Evolutionary conservation across 768 basidiomycete genomes (phyloP).

Genomic region (Boletus reticuloceps): DNA sequence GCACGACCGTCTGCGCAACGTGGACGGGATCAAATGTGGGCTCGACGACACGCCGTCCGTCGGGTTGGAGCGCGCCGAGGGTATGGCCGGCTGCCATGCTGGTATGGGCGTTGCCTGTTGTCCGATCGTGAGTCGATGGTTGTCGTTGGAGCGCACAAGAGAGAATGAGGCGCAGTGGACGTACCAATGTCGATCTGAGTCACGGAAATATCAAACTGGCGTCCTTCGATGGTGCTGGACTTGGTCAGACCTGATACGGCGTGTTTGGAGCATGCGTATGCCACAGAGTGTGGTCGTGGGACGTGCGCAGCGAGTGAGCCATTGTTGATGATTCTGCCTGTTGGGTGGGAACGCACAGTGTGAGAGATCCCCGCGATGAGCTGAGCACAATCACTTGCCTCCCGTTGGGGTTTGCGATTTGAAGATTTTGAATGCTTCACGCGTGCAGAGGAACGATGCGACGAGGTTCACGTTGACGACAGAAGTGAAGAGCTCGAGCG

Average conservation of each 20-base stretch:
- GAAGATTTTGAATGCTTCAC: conserved; percentile 72
- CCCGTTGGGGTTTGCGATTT: conserved; percentile 71
- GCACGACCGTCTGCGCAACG: conserved; percentile 68
- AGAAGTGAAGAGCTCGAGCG: conserved; percentile 58
- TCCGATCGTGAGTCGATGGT: background rate
- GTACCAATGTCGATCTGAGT: conserved; percentile 83
- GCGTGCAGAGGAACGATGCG: conserved; percentile 73
- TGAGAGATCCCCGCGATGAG: background rate
- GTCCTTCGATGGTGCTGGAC: conserved; percentile 72
- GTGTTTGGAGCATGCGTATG: conserved; percentile 82
- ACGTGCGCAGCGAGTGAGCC: conserved; percentile 73
- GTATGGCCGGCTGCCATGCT: conserved; percentile 47
- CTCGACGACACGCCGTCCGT: conserved; percentile 58
- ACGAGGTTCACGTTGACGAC: conserved; percentile 72
- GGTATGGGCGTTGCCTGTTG: conserved; percentile 68
- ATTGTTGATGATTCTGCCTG: conserved; percentile 82
- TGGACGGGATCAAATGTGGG: conserved; percentile 68
- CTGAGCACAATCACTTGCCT: conserved; percentile 38
- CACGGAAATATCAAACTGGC: conserved; percentile 67
- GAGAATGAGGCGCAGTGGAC: background rate
- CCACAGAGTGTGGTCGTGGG: conserved; percentile 58
- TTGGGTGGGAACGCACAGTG: background rate
- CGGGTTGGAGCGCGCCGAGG: conserved; percentile 61
- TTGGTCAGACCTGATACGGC: conserved; percentile 77
- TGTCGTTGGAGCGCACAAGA: too few species aligned